phyloP scores from a whole-genome alignment of 2,329 filamentous ascomycete species.

The Fusarium sp. region DNA sequence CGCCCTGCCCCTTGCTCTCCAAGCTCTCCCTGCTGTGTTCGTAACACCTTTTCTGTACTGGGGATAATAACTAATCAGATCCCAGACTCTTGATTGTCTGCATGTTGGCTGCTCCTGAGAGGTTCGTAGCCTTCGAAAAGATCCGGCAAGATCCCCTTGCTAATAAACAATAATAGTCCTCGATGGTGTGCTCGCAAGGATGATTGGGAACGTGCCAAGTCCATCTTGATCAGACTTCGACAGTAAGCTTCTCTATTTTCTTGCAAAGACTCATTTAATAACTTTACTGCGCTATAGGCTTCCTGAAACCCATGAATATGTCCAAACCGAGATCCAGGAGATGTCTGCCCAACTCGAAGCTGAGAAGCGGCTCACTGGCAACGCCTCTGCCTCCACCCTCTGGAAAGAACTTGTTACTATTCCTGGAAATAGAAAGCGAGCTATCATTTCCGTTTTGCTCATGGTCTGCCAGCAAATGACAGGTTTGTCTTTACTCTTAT shows the following conservation, averaged over 20 bases:
- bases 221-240: constrained; percentile 65
- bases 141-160: not conserved
- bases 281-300: constrained; percentile 53
- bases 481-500: not conserved
- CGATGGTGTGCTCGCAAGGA: constrained; percentile 76
- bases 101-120: constrained; percentile 69
- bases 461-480: constrained; percentile 81
- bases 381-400: constrained; percentile 66
- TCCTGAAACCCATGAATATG: constrained; percentile 64
- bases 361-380: constrained; percentile 68
- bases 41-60: not conserved
- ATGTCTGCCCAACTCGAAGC: constrained; percentile 71
- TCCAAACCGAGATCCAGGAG: constrained; percentile 69
- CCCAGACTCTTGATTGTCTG: constrained; percentile 63
- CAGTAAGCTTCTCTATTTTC: constrained; percentile 41
- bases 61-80: not conserved
- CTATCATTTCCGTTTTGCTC: constrained; percentile 68
- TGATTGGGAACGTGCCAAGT: constrained; percentile 72
- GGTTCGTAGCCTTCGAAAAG: constrained; percentile 37
- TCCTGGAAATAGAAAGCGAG: constrained; percentile 71
- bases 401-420: constrained; percentile 73
- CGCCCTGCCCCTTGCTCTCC: constrained; percentile 72
- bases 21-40: constrained; percentile 70
- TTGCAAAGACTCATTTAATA: not conserved
- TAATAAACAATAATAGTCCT: constrained; percentile 61